phyloP scores from a whole-genome alignment of 2,329 filamentous ascomycete genomes.

The Scedosporium apiospermum region DNA sequence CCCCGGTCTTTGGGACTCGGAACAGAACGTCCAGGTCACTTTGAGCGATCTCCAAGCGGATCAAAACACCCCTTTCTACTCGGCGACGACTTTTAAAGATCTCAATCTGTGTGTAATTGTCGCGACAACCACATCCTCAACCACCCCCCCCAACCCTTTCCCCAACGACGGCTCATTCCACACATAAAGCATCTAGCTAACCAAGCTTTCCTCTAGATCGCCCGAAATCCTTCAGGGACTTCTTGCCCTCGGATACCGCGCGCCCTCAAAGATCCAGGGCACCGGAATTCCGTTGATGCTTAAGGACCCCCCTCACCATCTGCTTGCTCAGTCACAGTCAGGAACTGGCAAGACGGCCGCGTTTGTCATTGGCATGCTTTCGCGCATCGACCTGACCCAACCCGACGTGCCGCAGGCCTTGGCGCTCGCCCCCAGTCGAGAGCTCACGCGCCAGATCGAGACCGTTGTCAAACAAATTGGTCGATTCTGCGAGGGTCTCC shows the following conservation, averaged over 20 bases:
- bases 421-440: slow-evolving; percentile 83
- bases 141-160: neutral
- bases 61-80: slow-evolving; percentile 78
- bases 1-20: slow-evolving; percentile 56
- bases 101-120: slow-evolving; percentile 62
- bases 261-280: slow-evolving; percentile 97
- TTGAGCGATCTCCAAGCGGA: slow-evolving; percentile 83
- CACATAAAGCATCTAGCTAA: neutral
- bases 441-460: slow-evolving; percentile 90
- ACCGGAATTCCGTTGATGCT: slow-evolving; percentile 86
- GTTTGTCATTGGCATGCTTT: slow-evolving; percentile 86
- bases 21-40: slow-evolving; percentile 86
- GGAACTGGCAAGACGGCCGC: slow-evolving; percentile 97
- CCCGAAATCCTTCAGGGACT: slow-evolving; percentile 65
- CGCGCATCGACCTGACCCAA: slow-evolving; percentile 66
- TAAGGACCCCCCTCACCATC: slow-evolving; percentile 75
- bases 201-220: slow-evolving; percentile 15
- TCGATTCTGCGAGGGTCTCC: slow-evolving; percentile 66
- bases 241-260: slow-evolving; percentile 74
- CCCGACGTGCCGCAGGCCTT: slow-evolving; percentile 72
- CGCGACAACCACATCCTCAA: neutral
- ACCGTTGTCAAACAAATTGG: slow-evolving; percentile 79
- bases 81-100: slow-evolving; percentile 74
- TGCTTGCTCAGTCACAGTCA: slow-evolving; percentile 98
- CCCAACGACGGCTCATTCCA: neutral